These are phyloP conservation scores for Metschnikowia noctiluminum DNA, from an alignment of 805 yeast species.

Conservation along the genomic window DNA sequence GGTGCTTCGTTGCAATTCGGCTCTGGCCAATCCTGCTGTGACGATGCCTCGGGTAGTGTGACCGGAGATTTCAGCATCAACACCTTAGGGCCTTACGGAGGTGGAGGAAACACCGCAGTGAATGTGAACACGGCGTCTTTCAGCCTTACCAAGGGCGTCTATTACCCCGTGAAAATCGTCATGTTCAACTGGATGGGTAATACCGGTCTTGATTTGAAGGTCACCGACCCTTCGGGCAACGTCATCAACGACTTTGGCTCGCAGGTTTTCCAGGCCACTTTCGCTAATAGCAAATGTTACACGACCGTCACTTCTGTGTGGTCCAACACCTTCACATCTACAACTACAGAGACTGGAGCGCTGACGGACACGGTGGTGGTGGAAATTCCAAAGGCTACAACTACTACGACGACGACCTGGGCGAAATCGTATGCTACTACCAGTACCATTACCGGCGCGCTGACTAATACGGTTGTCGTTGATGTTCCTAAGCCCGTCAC, in stretches of 20 bases:
- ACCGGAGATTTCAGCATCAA: conserved; percentile 11
- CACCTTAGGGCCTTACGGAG: conserved; percentile 14
- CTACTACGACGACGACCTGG: conserved; percentile 14
- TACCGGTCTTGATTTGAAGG: conserved; percentile 10
- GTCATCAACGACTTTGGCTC: conserved; percentile 8
- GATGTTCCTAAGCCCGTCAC: conserved; percentile 10
- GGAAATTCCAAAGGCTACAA: conserved; percentile 12
- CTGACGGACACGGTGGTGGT: conserved; percentile 15
- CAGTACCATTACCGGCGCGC: conserved; percentile 5
- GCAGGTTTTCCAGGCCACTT: conserved; percentile 8
- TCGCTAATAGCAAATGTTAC: conserved; percentile 4
- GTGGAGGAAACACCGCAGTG: conserved; percentile 7
- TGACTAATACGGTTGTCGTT: conserved; percentile 7
- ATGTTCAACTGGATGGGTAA: conserved; percentile 16
- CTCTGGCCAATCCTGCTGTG: conserved; percentile 14
- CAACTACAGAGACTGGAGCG: conserved; percentile 7
- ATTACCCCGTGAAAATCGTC: conserved; percentile 16
- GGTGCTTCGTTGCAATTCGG: conserved; percentile 19
- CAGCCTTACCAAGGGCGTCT: conserved; percentile 8
- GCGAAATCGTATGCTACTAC: conserved; percentile 1
- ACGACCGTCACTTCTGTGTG: conserved; percentile 7
- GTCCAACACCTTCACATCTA: conserved; percentile 8
- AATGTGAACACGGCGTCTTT: conserved; percentile 10
- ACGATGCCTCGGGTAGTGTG: conserved; percentile 15
- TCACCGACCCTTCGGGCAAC: conserved; percentile 5